Percentiles rank a stretch among this genome's conserved stretches.
Conservation (phyloP, 495 filamentous ascomycete species). For the Talaromyces wortmannii region DNA sequence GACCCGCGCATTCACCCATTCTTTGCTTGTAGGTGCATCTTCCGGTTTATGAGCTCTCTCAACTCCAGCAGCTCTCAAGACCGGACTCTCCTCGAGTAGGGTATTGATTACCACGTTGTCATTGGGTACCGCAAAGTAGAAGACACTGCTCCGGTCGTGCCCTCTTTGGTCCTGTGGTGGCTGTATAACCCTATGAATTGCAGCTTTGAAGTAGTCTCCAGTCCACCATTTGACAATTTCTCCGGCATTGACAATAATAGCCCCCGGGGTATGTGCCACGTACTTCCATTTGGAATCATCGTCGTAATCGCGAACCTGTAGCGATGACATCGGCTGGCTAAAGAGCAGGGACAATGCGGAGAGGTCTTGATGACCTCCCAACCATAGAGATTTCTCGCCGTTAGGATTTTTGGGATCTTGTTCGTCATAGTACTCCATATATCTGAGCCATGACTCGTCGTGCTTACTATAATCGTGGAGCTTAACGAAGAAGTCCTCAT, state of each 20-base stretch:
- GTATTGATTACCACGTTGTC: background rate
- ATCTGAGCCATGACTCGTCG: background rate
- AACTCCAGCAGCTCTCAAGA: background rate
- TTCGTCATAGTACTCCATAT: background rate
- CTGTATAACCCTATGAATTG: background rate
- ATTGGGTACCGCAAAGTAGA: background rate
- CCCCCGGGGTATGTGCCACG: background rate
- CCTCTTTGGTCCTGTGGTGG: background rate
- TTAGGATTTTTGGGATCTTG: background rate
- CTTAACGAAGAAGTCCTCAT: background rate
- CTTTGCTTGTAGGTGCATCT: background rate
- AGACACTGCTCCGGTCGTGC: background rate
- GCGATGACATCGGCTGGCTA: background rate
- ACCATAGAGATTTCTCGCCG: background rate
- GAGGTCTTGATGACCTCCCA: background rate
- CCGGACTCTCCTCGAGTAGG: background rate
- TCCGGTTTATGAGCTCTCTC: background rate
- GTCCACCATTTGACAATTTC: background rate
- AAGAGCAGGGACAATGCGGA: background rate
- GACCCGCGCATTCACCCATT: background rate
- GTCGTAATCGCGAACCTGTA: background rate
- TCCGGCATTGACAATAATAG: background rate
- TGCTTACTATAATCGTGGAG: background rate
- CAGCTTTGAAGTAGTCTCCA: background rate
- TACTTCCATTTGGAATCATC: slow-evolving; percentile 1